Conservation (phyloP, 2,329 filamentous ascomycete species). For the Aurifilum marmelostoma region DNA sequence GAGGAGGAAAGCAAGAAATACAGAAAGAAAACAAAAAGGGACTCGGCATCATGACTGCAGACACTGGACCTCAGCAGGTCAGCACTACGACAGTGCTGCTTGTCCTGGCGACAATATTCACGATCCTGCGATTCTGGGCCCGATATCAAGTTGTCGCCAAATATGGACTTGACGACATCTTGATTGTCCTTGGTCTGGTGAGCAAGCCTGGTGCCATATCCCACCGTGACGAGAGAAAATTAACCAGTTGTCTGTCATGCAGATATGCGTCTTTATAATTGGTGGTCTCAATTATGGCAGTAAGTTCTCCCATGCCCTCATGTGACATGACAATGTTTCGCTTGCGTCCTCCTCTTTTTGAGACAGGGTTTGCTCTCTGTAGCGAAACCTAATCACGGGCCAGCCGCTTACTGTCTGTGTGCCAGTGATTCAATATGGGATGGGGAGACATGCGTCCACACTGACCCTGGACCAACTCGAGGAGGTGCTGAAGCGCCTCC, state of each 20-base stretch:
- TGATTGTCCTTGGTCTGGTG: slow-evolving; percentile 27
- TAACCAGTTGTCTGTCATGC: slow-evolving; percentile 1
- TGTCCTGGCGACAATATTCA: slow-evolving; percentile 27
- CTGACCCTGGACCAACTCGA: slow-evolving; percentile 27
- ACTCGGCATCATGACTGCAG: slow-evolving; percentile 12
- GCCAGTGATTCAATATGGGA: slow-evolving; percentile 29
- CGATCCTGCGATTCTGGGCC: slow-evolving; percentile 29
- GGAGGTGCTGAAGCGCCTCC: slow-evolving; percentile 31
- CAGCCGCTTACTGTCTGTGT: not conserved
- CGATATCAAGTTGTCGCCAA: slow-evolving; percentile 15
- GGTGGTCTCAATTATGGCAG: slow-evolving; percentile 30
- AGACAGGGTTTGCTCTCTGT: not conserved
- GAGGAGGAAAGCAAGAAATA: too few relatives aligned
- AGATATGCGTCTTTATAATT: slow-evolving; percentile 23
- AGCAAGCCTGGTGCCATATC: not conserved
- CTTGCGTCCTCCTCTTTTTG: not conserved
- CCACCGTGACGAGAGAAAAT: not conserved
- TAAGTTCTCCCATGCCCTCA: slow-evolving; percentile 14
- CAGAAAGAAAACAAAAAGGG: too few relatives aligned
- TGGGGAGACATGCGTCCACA: slow-evolving; percentile 25
- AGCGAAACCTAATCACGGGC: not conserved
- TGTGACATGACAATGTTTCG: too few relatives aligned
- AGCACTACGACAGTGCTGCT: slow-evolving; percentile 26
- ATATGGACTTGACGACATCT: slow-evolving; percentile 28
- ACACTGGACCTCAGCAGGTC: slow-evolving; percentile 19